These are phyloP conservation scores for Gynandropsis gynandra DNA, from an alignment of 345 rosid genomes.

Conservation along the genomic window DNA sequence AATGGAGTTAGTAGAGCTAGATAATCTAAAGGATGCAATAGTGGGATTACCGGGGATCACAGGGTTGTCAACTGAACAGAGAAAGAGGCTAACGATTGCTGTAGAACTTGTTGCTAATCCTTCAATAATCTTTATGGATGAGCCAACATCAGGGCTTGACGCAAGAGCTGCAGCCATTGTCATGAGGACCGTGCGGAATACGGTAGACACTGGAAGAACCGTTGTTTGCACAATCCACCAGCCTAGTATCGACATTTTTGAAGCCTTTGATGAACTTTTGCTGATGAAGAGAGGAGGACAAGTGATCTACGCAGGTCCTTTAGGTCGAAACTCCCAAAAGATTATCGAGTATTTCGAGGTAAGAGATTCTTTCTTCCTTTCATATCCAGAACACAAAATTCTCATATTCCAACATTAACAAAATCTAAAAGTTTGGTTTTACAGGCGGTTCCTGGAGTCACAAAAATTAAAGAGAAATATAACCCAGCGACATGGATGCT, in stretches of 20 bases:
- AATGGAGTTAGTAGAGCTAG: slow-evolving; percentile 52
- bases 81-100: slow-evolving; percentile 65
- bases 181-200: slow-evolving; percentile 75
- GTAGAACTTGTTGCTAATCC: slow-evolving; percentile 66
- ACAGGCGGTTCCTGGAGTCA: slow-evolving; percentile 51
- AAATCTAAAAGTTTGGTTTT: not conserved
- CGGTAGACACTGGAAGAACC: slow-evolving; percentile 59
- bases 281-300: slow-evolving; percentile 91
- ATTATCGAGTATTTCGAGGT: slow-evolving; percentile 69
- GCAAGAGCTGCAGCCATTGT: slow-evolving; percentile 85
- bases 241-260: slow-evolving; percentile 69
- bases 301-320: slow-evolving; percentile 59
- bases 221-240: slow-evolving; percentile 68
- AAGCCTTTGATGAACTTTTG: slow-evolving; percentile 74
- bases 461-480: slow-evolving; percentile 57
- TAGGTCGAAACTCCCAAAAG: slow-evolving; percentile 55
- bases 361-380: not conserved
- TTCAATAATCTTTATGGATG: slow-evolving; percentile 71
- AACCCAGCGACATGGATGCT: slow-evolving; percentile 90
- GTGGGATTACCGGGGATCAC: slow-evolving; percentile 65
- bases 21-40: slow-evolving; percentile 43
- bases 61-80: slow-evolving; percentile 75
- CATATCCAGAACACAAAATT: no score
- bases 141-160: slow-evolving; percentile 81
- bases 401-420: no score